phyloP scores from a whole-genome alignment of 2,329 filamentous ascomycete genomes.

The Penicillium sp. region DNA sequence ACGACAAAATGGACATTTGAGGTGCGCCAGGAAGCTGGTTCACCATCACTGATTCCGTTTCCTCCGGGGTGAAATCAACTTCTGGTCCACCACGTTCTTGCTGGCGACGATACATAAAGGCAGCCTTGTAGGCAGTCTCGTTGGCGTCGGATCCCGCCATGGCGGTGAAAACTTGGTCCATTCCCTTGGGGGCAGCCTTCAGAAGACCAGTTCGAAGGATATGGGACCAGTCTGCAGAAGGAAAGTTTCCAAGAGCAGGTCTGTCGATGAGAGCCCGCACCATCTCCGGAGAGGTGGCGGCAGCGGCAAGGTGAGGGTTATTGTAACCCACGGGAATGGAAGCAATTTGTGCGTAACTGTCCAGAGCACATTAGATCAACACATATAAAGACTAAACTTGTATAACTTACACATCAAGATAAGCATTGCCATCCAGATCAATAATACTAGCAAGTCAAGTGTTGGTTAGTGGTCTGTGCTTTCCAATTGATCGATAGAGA shows the following conservation, averaged over 20 bases:
- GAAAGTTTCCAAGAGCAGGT: conserved; percentile 87
- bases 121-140: conserved; percentile 91
- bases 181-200: conserved; percentile 74
- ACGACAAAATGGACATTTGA: conserved; percentile 78
- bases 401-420: conserved; percentile 47
- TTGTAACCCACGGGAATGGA: conserved; percentile 92
- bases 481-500: not conserved
- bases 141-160: conserved; percentile 89
- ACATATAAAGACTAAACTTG: not conserved
- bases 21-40: conserved; percentile 77
- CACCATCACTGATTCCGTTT: conserved; percentile 70
- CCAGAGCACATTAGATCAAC: conserved; percentile 1
- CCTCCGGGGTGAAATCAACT: conserved; percentile 74
- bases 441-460: conserved; percentile 34
- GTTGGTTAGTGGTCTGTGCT: not conserved
- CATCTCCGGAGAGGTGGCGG: conserved; percentile 75
- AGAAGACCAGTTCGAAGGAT: conserved; percentile 77
- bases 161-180: conserved; percentile 86
- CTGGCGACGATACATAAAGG: conserved; percentile 88
- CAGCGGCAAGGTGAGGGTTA: conserved; percentile 69
- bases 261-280: conserved; percentile 77
- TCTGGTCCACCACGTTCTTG: conserved; percentile 72
- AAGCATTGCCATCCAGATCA: conserved; percentile 49
- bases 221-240: conserved; percentile 75
- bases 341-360: conserved; percentile 81